Base-by-base conservation (phyloP, 2,329 filamentous ascomycete genomes). In the Apiospora pterosperma region DNA sequence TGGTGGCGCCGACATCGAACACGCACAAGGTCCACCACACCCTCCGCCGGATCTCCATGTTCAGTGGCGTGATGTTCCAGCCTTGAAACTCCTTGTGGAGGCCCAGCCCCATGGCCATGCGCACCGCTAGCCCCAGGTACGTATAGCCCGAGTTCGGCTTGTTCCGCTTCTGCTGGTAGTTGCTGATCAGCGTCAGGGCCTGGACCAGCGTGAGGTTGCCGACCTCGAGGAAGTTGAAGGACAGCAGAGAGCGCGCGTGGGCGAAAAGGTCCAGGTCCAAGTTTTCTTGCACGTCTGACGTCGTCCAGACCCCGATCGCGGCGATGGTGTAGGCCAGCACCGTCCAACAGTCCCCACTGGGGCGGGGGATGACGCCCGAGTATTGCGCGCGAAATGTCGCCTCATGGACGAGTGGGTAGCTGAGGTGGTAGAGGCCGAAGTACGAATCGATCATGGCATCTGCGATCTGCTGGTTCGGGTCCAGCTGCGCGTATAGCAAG, bases 71-170 rank as follows among this genome's bases (percentile, higher is more conserved):
- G 62, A 77, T 78, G 36, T 73, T 71, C 72, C 72, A 75, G 8
- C 69, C 71, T 10, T 70, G 73, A 39, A 79, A 75, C 63, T 84
- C 81, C 25, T 79, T 78, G 66, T 84, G 82, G 4, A 85, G 74
- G 0, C 82, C 82, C 5, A 85, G 70, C 0, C 81, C 80, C 61
- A 83, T 78, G 14, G 80, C 82, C 76, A 84, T 79, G n/a, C 81
- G 74, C 36, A 81, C 75, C 5, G 81, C 82, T 16, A 83, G 75
- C 1, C 81, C 81, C 38, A 82, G 76, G 55, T 80, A 81, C 67
- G 83, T 84, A 67, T 82, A 84, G 1, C 81, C 81, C 0, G 81
- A 82, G 65, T 85, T 85, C 4, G 82, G 82, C 41, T 80, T 78
- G 68, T 84, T 79, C 36, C 80, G 74, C 68, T 84, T 84, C 67